Percentiles rank a stretch among this genome's conserved stretches.
Conservation (phyloP, 2,329 filamentous ascomycete species). For the Didymella sp. region DNA sequence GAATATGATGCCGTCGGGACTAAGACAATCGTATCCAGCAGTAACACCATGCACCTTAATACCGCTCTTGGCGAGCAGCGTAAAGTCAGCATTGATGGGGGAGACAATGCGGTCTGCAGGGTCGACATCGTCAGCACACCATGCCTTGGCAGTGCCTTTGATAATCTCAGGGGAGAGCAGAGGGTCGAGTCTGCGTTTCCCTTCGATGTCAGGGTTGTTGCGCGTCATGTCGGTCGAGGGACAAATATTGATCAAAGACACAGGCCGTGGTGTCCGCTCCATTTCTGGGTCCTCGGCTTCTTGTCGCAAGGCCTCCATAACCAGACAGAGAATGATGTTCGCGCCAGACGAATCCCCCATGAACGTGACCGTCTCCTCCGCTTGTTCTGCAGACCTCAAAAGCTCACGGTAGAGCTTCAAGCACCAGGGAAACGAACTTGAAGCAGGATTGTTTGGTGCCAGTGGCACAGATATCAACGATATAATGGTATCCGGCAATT, state of each 20-base stretch:
- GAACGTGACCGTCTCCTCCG: constrained; percentile 56
- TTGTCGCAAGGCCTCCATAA: constrained; percentile 49
- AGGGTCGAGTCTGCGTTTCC: constrained; percentile 54
- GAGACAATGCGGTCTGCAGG: constrained; percentile 57
- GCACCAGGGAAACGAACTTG: constrained; percentile 57
- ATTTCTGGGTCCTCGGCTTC: constrained; percentile 23
- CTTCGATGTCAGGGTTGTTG: constrained; percentile 54
- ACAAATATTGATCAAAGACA: constrained; percentile 55
- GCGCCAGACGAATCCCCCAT: constrained; percentile 64
- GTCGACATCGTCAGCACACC: constrained; percentile 51
- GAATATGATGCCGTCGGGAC: constrained; percentile 60
- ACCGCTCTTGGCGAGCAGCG: constrained; percentile 46
- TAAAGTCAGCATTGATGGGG: constrained; percentile 56
- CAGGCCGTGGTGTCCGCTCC: constrained; percentile 34
- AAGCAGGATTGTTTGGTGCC: constrained; percentile 61
- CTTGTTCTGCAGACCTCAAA: constrained; percentile 49
- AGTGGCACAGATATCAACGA: constrained; percentile 62
- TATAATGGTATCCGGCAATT: constrained; percentile 53
- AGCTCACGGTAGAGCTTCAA: constrained; percentile 54
- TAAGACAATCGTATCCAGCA: constrained; percentile 61
- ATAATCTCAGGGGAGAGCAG: constrained; percentile 55
- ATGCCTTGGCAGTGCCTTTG: constrained; percentile 52
- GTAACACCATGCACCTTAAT: constrained; percentile 62
- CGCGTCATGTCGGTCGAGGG: constrained; percentile 60
- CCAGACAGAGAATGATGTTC: constrained; percentile 58